Conservation (phyloP, 2,329 filamentous ascomycete species). For the Colletotrichum euphorbiae region DNA sequence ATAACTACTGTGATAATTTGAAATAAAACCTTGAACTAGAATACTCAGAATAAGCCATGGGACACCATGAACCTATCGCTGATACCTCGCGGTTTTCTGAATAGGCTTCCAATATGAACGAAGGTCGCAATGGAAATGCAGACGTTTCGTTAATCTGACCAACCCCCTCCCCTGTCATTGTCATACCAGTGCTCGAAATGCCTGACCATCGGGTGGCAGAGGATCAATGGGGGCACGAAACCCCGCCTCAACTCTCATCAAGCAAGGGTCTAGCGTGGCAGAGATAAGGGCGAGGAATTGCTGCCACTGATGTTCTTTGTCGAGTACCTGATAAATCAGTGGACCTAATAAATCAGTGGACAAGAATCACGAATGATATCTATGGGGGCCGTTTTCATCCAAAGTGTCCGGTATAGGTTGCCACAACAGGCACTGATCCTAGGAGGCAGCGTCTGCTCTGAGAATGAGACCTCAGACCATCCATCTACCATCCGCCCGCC, state of each 20-base stretch:
- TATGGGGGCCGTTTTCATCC: neutral
- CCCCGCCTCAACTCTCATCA: slow-evolving; percentile 2
- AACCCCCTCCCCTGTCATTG: slow-evolving; percentile 1
- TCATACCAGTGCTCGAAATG: slow-evolving; percentile 4
- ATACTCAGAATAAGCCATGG: too few species aligned
- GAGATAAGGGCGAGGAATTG: slow-evolving; percentile 25
- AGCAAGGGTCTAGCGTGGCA: slow-evolving; percentile 22
- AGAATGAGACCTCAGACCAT: neutral
- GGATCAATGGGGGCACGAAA: slow-evolving; percentile 24
- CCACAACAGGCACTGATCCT: neutral
- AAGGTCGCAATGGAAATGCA: slow-evolving; percentile 16
- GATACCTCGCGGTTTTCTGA: neutral
- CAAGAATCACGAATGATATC: neutral
- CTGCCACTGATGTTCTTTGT: neutral
- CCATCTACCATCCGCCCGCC: neutral
- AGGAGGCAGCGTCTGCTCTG: neutral
- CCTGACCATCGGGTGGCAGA: slow-evolving; percentile 6
- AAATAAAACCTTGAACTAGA: too few species aligned
- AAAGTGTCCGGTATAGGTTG: neutral
- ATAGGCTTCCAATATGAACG: neutral
- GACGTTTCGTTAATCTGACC: slow-evolving; percentile 18
- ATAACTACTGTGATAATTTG: too few species aligned
- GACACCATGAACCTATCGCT: too few species aligned
- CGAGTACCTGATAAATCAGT: neutral
- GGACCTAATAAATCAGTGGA: neutral